phyloP scores from a whole-genome alignment of 768 basidiomycete genomes.

The Leucosporidium yakuticum region DNA sequence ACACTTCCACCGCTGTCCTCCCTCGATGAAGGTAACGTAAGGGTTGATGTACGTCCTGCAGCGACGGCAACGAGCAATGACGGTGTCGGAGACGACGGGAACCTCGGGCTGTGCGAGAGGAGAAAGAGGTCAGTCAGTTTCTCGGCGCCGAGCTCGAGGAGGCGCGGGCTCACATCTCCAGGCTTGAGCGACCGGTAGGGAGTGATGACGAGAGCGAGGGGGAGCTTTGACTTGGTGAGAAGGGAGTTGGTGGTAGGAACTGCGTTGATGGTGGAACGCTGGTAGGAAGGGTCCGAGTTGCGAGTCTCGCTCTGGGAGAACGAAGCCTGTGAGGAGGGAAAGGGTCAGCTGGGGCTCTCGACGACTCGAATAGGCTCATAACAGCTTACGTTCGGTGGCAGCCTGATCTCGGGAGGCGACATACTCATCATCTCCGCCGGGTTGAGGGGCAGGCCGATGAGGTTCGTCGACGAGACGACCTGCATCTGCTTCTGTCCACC shows the following conservation, averaged over 20 bases:
- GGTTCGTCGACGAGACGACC: conserved; percentile 51
- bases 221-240: conserved; percentile 69
- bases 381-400: conserved; percentile 63
- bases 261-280: conserved; percentile 84
- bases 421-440: conserved; percentile 66
- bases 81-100: conserved; percentile 84
- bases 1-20: conserved; percentile 98
- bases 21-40: conserved; percentile 95
- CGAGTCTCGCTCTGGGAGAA: conserved; percentile 70
- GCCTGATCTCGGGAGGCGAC: conserved; percentile 79
- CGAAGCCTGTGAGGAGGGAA: conserved; percentile 49
- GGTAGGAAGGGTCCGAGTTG: conserved; percentile 84
- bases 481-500: conserved; percentile 45
- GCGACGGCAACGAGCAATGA: conserved; percentile 90
- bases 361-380: background rate
- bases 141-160: background rate
- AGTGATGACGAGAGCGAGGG: conserved; percentile 78
- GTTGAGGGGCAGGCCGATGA: conserved; percentile 87
- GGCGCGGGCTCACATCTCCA: conserved; percentile 50
- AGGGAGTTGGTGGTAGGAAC: conserved; percentile 84
- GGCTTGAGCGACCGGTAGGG: conserved; percentile 77
- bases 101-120: conserved; percentile 57
- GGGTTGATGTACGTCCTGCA: conserved; percentile 98
- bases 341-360: background rate
- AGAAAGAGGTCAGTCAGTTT: background rate